Evolutionary conservation across 331 rosid genomes (phyloP).

Genomic region (Phaseolus coccineus): DNA sequence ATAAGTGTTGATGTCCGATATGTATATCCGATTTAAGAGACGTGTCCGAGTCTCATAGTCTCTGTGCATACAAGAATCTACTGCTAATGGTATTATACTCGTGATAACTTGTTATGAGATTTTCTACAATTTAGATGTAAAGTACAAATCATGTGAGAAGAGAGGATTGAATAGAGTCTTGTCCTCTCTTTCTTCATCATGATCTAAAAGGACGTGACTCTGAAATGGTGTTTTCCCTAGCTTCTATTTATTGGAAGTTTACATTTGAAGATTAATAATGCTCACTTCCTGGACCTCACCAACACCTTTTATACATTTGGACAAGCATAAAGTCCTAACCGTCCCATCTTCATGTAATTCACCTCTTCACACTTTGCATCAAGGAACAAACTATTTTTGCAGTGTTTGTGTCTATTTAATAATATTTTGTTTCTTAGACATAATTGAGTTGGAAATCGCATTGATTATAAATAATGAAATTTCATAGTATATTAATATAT

Average conservation of each 20-base stretch:
- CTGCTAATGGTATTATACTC: too few relatives aligned
- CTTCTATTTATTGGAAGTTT: slow-evolving; percentile 32
- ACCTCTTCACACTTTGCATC: not conserved
- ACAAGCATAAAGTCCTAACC: slow-evolving; percentile 32
- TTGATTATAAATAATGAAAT: too few relatives aligned
- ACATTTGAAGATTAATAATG: slow-evolving; percentile 32
- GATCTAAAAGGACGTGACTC: slow-evolving; percentile 9
- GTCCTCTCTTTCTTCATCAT: not conserved
- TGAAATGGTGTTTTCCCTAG: slow-evolving; percentile 19
- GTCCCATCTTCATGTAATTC: slow-evolving; percentile 20
- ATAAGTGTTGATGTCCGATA: too few relatives aligned
- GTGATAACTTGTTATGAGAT: too few relatives aligned
- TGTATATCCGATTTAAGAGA: too few relatives aligned
- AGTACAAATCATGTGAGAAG: not conserved
- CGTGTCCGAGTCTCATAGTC: too few relatives aligned
- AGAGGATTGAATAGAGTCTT: not conserved
- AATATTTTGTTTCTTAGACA: too few relatives aligned
- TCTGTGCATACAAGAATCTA: too few relatives aligned
- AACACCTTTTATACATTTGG: slow-evolving; percentile 22
- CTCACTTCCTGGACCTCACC: slow-evolving; percentile 30
- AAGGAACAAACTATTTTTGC: not conserved
- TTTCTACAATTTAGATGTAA: not conserved
- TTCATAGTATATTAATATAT: too few relatives aligned
- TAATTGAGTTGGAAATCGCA: too few relatives aligned
- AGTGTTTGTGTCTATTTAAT: too few relatives aligned